These are phyloP conservation scores for Neurospora sp. DNA, from an alignment of 495 filamentous ascomycete genomes.

Conservation along the genomic window DNA sequence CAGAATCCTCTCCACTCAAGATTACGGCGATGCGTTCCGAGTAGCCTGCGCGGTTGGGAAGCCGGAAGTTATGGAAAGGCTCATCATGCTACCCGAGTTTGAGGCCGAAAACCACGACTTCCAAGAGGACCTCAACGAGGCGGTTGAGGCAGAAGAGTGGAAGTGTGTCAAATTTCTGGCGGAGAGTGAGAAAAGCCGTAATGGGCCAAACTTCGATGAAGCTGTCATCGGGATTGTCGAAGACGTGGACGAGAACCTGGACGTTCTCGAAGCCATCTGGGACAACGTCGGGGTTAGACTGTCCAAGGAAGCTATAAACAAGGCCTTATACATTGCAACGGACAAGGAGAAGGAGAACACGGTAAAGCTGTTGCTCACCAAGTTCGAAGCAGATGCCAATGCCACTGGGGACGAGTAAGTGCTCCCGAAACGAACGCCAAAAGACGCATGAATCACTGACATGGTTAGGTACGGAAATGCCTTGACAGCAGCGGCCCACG, in stretches of 20 bases:
- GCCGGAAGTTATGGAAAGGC: background rate
- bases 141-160: background rate
- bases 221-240: background rate
- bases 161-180: background rate
- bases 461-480: constrained; percentile 9
- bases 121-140: background rate
- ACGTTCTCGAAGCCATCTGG: background rate
- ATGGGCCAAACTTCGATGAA: background rate
- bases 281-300: background rate
- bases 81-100: background rate
- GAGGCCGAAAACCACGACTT: background rate
- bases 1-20: background rate
- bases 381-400: constrained; percentile 20
- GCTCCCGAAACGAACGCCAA: background rate
- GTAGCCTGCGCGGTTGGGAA: background rate
- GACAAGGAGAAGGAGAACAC: background rate
- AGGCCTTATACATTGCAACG: background rate
- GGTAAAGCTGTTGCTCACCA: background rate
- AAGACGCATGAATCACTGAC: background rate
- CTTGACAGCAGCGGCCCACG: background rate
- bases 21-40: background rate
- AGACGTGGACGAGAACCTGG: background rate
- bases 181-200: background rate
- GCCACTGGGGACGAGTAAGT: background rate
- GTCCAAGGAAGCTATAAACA: too few relatives aligned